phyloP scores from a whole-genome alignment of 106 monocot species.

The Dendrobium chrysotoxum region DNA sequence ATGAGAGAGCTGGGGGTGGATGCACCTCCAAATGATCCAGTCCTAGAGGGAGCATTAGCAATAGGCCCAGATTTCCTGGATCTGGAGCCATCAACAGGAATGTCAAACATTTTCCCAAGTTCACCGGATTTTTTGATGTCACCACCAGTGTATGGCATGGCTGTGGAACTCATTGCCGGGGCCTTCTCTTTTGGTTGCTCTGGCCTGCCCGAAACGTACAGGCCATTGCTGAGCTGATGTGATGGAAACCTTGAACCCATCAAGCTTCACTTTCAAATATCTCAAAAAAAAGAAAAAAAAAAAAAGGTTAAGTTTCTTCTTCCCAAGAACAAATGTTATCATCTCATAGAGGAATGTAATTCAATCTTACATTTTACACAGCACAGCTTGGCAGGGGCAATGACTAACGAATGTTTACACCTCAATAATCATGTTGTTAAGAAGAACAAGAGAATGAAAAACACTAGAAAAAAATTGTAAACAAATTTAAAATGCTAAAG shows the following conservation, averaged over 20 bases:
- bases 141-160: conserved; percentile 74
- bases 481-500: background rate
- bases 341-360: background rate
- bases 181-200: conserved; percentile 82
- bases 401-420: background rate
- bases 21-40: conserved; percentile 32
- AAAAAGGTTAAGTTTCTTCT: background rate
- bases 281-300: background rate
- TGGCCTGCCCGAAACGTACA: conserved; percentile 83
- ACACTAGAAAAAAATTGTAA: background rate
- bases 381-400: background rate
- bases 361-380: background rate
- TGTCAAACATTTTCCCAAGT: conserved; percentile 82
- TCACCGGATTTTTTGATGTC: conserved; percentile 67
- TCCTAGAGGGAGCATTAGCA: conserved; percentile 25
- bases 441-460: background rate
- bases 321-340: background rate
- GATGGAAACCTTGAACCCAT: conserved; percentile 86
- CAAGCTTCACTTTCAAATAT: conserved; percentile 7
- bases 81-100: conserved; percentile 53
- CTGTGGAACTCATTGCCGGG: conserved; percentile 40
- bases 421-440: background rate
- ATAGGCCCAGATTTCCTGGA: conserved; percentile 67
- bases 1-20: conserved; percentile 33
- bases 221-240: conserved; percentile 88